Base-by-base conservation (phyloP, 345 rosid species). In the Chamaenerion angustifolium region DNA sequence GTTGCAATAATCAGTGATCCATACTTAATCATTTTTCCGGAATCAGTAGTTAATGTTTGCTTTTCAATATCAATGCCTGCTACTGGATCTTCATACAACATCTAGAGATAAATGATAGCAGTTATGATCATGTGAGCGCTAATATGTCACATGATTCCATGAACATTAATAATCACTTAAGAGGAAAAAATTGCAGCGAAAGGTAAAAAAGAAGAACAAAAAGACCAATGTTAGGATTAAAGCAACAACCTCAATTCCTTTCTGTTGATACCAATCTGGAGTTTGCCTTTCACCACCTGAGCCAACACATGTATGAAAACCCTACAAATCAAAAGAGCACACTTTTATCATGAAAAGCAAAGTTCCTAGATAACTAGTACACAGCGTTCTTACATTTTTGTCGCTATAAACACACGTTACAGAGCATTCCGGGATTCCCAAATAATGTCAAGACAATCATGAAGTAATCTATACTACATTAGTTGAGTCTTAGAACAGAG, bases 291-390 rank as follows among this genome's bases (percentile, higher is more conserved):
- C 96, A 19, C 94, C 98, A 46, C 96, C 96, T 56, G 92, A 78
- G 58, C 98, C 96, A 71, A 90, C 96, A 68, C 98, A 83, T 48
- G 98, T 90, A 66, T 90, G 98, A 72, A 90, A 90, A 13, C 98
- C 93, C 93, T 90, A 64, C 42, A 45, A 46, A 49, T 54, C 57
- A 50, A 52, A 56, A 55, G 41, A 31, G 7, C 37, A 7, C 37
- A 1, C 6, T 4, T 31, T 31, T 31, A 31, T 31, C 37, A 31
- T 31, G 37, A 31, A 31, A 31, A 31, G 37, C 37, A 31, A 31
- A 31, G 37, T 31, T 31, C 37, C 37, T 31, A 21, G 25, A 21
- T 21, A 21, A 21, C 25, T 2, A 21, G 25, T 21, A 2, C 25
- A 21, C 4, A 21, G 4, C 4, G 25, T 4, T 21, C 25, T 21